Evolutionary conservation across 768 basidiomycete species (phyloP), one percentile per base, ranked within the genome.

Genomic region (Tephrocybe sp.): DNA sequence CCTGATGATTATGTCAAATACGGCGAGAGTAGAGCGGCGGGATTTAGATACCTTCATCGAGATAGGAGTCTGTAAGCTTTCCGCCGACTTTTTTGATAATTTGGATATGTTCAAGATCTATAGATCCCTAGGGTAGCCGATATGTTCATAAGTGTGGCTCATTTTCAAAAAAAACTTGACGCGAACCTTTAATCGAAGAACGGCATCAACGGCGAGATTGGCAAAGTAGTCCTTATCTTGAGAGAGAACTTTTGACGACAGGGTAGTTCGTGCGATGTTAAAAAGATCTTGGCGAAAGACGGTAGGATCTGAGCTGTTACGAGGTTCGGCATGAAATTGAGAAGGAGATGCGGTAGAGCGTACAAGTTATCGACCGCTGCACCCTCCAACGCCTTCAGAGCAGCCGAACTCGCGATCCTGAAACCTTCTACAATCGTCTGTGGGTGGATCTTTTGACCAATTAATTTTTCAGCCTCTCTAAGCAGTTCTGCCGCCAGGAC

Each of bases 51-150:
- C 92, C 96, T 74, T 98, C 97, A 63, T 97, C 95, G 31, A 99
- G 83, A 74, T 98, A 99, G 5, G 93, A 96, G 62, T 98, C 96
- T 0, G 93, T 96, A 61, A 99, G 78, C 74, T 98, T 99, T 45
- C 96, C 96, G 51, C 96, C 96, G n/a, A 91, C 92, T 72, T 98
- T 98, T 80, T 99, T 99, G 76, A 98, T 99, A 68, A 98, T 87
- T 70, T 99, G 96, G 58, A 99, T 98, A 68, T 98, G 94, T 59
- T 99, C 96, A 31, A 99, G 77, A 71, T 98, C 89, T 45, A 91
- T 94, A 33, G 94, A 97, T 33, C 97, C 97, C 89, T 93, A 61
- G 6, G 7, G 33, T n/a, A 1, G 34, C 13, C n/a, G 33, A 59
- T 42, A 55, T 33, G 19, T n/a, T 47, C 10, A 19, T 14, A 2